Evolutionary conservation across 768 basidiomycete genomes (phyloP).

Genomic region (Amanita rimosa): DNA sequence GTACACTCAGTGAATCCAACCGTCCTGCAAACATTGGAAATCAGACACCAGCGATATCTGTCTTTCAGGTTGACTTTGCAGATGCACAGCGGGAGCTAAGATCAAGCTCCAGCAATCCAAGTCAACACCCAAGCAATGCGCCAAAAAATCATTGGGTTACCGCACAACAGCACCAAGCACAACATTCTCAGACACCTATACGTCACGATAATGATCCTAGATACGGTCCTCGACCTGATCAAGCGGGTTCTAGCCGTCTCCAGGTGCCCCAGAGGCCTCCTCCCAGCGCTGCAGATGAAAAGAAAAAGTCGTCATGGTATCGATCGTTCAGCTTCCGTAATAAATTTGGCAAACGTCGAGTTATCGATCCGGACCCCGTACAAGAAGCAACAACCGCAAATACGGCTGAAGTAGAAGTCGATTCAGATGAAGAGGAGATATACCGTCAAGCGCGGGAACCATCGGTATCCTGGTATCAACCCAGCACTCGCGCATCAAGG

Average conservation of each 20-base stretch:
- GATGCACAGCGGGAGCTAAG: constrained; percentile 17
- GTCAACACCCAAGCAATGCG: constrained; percentile 11
- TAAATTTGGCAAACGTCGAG: constrained; percentile 16
- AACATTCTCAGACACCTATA: constrained; percentile 12
- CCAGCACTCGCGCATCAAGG: constrained; percentile 12
- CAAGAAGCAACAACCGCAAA: background rate
- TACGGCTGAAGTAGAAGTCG: background rate
- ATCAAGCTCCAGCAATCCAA: constrained; percentile 11
- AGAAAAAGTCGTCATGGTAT: constrained; percentile 29
- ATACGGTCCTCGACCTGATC: background rate
- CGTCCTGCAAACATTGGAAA: background rate
- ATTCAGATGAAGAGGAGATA: constrained; percentile 8
- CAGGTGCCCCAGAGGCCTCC: constrained; percentile 9
- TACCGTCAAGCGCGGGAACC: constrained; percentile 11
- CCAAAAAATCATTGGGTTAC: constrained; percentile 26
- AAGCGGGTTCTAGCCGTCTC: background rate
- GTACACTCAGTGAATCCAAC: background rate
- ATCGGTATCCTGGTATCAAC: constrained; percentile 20
- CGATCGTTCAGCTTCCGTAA: constrained; percentile 24
- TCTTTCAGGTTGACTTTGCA: constrained; percentile 22
- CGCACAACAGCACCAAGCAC: constrained; percentile 20
- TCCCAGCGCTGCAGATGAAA: constrained; percentile 17
- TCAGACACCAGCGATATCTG: constrained; percentile 16
- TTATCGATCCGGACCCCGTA: constrained; percentile 23
- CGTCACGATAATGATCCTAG: background rate